Conservation (phyloP, 1,284 basidiomycete species). For the Pseudozyma pruni region DNA sequence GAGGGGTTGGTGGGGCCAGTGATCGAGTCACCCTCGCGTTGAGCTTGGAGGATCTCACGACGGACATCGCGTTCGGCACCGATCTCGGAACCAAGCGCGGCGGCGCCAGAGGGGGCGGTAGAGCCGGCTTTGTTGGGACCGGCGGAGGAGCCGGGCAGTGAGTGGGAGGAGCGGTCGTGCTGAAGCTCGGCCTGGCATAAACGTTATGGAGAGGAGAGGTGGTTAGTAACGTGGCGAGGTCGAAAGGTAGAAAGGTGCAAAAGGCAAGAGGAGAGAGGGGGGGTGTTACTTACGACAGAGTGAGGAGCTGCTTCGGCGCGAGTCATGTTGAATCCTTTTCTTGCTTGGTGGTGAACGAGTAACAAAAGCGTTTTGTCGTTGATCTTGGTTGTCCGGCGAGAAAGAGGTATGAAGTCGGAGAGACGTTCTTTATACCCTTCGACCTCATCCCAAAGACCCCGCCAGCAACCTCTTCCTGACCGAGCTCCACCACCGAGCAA, state of each 20-base stretch:
- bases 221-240: not conserved
- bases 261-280: not conserved
- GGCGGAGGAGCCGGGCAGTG: slow-evolving; percentile 28
- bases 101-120: slow-evolving; percentile 19
- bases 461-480: too few relatives aligned
- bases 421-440: too few relatives aligned
- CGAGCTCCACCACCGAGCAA: too few relatives aligned
- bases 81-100: slow-evolving; percentile 29
- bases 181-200: slow-evolving; percentile 28
- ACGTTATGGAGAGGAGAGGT: not conserved
- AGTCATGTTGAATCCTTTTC: slow-evolving; percentile 30
- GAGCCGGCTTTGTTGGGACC: slow-evolving; percentile 42
- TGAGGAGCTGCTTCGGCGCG: slow-evolving; percentile 40
- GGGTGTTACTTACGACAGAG: slow-evolving; percentile 27
- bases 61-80: slow-evolving; percentile 37
- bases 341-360: too few relatives aligned
- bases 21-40: slow-evolving; percentile 28
- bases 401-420: too few relatives aligned
- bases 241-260: too few relatives aligned
- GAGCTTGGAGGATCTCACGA: slow-evolving; percentile 31
- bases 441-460: too few relatives aligned
- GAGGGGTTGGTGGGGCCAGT: slow-evolving; percentile 1
- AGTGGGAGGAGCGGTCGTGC: slow-evolving; percentile 22
- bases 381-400: not conserved
- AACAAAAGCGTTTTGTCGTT: too few relatives aligned